Evolutionary conservation across 2,329 filamentous ascomycete genomes (phyloP).

Genomic region (Fusarium staphyleae): DNA sequence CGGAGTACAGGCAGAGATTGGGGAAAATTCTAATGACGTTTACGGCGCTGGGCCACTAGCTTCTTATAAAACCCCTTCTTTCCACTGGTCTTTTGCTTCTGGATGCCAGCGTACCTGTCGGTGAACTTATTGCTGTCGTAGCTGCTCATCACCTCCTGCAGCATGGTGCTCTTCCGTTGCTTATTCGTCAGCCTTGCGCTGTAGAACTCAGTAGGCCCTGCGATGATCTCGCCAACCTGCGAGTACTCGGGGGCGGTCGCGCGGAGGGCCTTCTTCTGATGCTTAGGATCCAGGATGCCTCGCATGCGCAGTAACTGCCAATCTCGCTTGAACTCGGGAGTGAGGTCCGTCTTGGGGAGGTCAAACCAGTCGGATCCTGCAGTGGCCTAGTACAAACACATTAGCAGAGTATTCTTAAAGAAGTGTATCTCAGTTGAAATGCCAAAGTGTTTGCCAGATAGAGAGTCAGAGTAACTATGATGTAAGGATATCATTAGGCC

Average conservation of each 20-base stretch:
- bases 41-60: conserved; percentile 60
- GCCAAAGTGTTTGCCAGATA: conserved; percentile 16
- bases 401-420: conserved; percentile 19
- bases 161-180: conserved; percentile 84
- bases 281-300: conserved; percentile 86
- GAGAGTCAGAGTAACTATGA: conserved; percentile 78
- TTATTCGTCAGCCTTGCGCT: conserved; percentile 82
- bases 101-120: conserved; percentile 86
- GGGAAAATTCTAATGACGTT: conserved; percentile 31
- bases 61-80: conserved; percentile 91
- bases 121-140: conserved; percentile 73
- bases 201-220: conserved; percentile 88
- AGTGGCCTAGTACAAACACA: conserved; percentile 53
- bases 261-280: conserved; percentile 89
- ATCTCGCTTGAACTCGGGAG: conserved; percentile 85
- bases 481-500: conserved; percentile 62
- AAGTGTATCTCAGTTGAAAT: not conserved
- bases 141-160: conserved; percentile 75
- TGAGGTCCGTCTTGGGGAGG: conserved; percentile 83
- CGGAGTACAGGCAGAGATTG: not conserved
- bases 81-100: conserved; percentile 81
- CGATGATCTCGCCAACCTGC: conserved; percentile 86
- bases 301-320: conserved; percentile 90
- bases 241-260: conserved; percentile 75
- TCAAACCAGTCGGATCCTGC: conserved; percentile 88